Conservation (phyloP, 768 basidiomycete genomes). For the Mycena leptocephala region DNA sequence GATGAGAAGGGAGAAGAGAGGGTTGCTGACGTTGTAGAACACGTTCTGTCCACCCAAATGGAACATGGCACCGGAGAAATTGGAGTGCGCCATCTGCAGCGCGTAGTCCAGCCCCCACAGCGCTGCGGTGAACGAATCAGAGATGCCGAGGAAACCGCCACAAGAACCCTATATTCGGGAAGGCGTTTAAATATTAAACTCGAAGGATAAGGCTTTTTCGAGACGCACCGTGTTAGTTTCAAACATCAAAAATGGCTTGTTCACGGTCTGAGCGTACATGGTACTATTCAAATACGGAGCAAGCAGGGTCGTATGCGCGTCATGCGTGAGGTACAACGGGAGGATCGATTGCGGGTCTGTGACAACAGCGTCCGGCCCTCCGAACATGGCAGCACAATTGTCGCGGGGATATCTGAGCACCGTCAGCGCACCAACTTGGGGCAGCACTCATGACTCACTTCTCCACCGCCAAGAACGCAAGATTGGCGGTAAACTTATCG, state of each 20-base stretch:
- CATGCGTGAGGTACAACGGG: conserved; percentile 62
- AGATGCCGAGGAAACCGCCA: conserved; percentile 69
- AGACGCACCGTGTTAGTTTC: conserved; percentile 52
- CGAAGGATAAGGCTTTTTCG: too few relatives aligned
- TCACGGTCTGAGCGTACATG: conserved; percentile 45
- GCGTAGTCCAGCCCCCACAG: conserved; percentile 69
- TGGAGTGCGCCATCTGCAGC: conserved; percentile 63
- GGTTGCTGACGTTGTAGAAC: conserved; percentile 58
- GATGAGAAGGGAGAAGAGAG: conserved; percentile 41
- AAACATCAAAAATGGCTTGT: conserved; percentile 65
- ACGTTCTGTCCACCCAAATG: conserved; percentile 66
- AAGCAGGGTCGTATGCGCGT: conserved; percentile 51
- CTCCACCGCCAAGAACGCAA: conserved; percentile 58
- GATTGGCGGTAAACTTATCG: conserved; percentile 44
- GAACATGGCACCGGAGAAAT: conserved; percentile 39
- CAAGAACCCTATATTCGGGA: conserved; percentile 63
- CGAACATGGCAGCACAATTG: conserved; percentile 48
- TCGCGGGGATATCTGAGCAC: conserved; percentile 47
- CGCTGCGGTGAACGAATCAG: conserved; percentile 65
- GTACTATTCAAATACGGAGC: conserved; percentile 55
- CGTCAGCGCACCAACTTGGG: background rate
- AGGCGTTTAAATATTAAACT: background rate
- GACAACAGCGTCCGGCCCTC: conserved; percentile 35
- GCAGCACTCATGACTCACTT: conserved; percentile 24
- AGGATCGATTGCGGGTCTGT: conserved; percentile 57